Evolutionary conservation across 2,329 filamentous ascomycete species (phyloP), one percentile per base, ranked within the genome.

Genomic region (Colletotrichum truncatum): DNA sequence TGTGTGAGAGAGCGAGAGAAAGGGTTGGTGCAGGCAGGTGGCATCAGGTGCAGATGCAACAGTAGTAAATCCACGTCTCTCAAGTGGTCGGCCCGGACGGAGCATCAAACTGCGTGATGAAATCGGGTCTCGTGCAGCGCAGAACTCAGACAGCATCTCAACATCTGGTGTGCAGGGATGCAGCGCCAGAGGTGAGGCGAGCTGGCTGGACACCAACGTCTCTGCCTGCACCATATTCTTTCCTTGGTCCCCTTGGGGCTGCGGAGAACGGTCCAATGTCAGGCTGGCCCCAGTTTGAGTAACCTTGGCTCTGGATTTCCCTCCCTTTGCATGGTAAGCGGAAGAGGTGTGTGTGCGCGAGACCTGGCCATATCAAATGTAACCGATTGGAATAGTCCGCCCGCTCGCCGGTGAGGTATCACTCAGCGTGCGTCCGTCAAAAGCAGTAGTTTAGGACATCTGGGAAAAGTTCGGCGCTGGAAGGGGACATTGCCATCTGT

Each of bases 381-480:
- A 43, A 43, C 16, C 38, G n/a, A 43, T n/a, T n/a, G n/a, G n/a
- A n/a, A n/a, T n/a, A n/a, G n/a, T n/a, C n/a, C n/a, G n/a, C n/a
- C n/a, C n/a, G n/a, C n/a, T n/a, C n/a, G n/a, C n/a, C n/a, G n/a
- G n/a, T n/a, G n/a, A n/a, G n/a, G n/a, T n/a, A n/a, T n/a, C n/a
- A n/a, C n/a, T n/a, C n/a, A n/a, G n/a, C n/a, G n/a, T n/a, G n/a
- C n/a, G n/a, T n/a, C n/a, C n/a, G n/a, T n/a, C n/a, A n/a, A n/a
- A n/a, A n/a, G n/a, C n/a, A n/a, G n/a, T n/a, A n/a, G n/a, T n/a
- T 4, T 2, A 39, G 32, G 30, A 28, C 18, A 30, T 5, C 41
- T 49, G 60, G 62, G 21, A 53, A 65, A 65, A 65, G 41, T 48
- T 61, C 61, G 61, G 56, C 30, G 61, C 36, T 23, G 55, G 18